Conservation (phyloP, 2,329 filamentous ascomycete species). For the Aquanectria penicillioides region DNA sequence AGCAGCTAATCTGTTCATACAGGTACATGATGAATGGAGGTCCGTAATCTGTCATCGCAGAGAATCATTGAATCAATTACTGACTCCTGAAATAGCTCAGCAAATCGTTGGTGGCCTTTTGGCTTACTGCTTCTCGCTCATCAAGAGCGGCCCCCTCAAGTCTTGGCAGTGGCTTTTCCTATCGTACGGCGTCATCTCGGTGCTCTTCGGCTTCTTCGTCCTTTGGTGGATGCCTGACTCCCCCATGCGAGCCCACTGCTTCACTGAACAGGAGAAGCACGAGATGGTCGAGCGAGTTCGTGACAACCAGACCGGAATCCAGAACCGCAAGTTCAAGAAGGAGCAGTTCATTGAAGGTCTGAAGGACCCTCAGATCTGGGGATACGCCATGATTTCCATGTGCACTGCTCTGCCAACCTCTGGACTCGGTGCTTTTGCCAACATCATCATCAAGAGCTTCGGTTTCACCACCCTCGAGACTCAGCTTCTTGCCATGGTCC, state of each 20-base stretch:
- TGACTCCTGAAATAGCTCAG: no score
- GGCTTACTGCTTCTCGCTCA: constrained; percentile 70
- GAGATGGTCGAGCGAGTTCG: constrained; percentile 70
- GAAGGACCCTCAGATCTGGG: constrained; percentile 73
- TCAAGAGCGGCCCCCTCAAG: constrained; percentile 62
- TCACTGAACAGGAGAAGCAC: constrained; percentile 71
- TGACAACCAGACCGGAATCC: constrained; percentile 69
- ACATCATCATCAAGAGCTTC: constrained; percentile 78
- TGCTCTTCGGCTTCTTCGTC: constrained; percentile 73
- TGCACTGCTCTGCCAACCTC: constrained; percentile 79
- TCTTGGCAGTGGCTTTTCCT: constrained; percentile 78
- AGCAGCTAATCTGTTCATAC: not conserved
- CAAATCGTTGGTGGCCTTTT: constrained; percentile 78
- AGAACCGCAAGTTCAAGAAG: constrained; percentile 62
- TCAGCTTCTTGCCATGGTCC: constrained; percentile 78
- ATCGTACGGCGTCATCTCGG: constrained; percentile 69
- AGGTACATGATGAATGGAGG: constrained; percentile 80
- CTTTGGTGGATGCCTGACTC: constrained; percentile 73
- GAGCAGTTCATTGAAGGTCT: constrained; percentile 62
- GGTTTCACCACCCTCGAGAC: constrained; percentile 73
- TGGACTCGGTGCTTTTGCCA: constrained; percentile 77
- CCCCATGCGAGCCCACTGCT: constrained; percentile 77
- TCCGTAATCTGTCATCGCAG: no score
- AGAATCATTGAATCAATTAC: no score
- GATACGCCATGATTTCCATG: constrained; percentile 72